These are phyloP conservation scores for Drechslera avenae DNA, from an alignment of 2,329 filamentous ascomycete genomes.

Conservation along the genomic window DNA sequence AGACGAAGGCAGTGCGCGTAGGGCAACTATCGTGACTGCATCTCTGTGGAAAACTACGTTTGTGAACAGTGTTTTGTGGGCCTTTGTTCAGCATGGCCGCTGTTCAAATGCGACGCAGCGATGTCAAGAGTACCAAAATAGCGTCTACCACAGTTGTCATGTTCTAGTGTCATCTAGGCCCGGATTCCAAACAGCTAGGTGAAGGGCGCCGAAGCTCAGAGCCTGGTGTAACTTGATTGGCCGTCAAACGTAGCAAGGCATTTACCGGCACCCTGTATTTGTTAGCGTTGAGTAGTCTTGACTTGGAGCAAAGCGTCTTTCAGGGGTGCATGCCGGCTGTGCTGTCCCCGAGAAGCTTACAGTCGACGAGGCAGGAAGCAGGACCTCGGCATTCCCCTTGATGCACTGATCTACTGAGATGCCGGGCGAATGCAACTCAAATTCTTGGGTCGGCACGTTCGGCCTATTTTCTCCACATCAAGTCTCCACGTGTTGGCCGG, in stretches of 20 bases:
- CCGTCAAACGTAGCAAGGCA: not conserved
- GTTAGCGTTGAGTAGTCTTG: not conserved
- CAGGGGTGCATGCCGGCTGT: not conserved
- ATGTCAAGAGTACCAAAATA: not conserved
- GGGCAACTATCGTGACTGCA: too few relatives aligned
- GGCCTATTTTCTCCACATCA: slow-evolving; percentile 26
- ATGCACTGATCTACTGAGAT: slow-evolving; percentile 21
- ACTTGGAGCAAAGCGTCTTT: not conserved
- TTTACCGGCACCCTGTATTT: not conserved
- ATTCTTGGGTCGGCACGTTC: slow-evolving; percentile 21
- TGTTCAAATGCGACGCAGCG: not conserved
- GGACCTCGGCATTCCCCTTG: slow-evolving; percentile 2
- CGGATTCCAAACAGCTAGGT: too few relatives aligned
- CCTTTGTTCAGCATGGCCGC: not conserved
- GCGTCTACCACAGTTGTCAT: not conserved
- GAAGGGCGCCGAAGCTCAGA: too few relatives aligned
- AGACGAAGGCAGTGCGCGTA: too few relatives aligned
- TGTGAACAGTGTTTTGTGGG: not conserved
- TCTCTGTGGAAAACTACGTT: too few relatives aligned
- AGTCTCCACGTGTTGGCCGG: slow-evolving; percentile 27
- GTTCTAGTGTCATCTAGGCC: too few relatives aligned
- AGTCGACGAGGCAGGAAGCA: slow-evolving; percentile 1
- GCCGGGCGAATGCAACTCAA: slow-evolving; percentile 10
- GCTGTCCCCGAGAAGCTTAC: not conserved
- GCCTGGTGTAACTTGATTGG: too few relatives aligned